Conservation (phyloP, 2,329 filamentous ascomycete species). For the Trichoderma sp. region DNA sequence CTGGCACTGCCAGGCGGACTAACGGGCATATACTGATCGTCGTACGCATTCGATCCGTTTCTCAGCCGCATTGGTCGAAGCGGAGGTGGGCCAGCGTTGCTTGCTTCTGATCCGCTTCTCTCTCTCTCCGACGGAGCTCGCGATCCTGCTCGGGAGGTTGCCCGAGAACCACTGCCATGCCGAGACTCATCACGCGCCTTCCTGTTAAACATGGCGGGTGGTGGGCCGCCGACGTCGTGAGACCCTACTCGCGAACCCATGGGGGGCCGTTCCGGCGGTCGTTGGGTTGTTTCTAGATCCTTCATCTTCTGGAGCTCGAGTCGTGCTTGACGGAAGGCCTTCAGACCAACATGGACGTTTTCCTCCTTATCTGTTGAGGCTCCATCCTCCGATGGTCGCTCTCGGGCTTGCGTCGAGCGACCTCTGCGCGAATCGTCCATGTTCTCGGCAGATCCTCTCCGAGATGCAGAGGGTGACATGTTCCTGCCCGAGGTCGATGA, state of each 20-base stretch:
- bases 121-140: constrained; percentile 45
- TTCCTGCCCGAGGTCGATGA: constrained; percentile 46
- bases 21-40: constrained; percentile 32
- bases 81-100: constrained; percentile 44
- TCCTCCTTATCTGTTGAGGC: constrained; percentile 39
- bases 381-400: constrained; percentile 26
- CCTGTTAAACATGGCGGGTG: constrained; percentile 46
- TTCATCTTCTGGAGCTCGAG: constrained; percentile 56
- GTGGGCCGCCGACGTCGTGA: constrained; percentile 43
- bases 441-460: constrained; percentile 32
- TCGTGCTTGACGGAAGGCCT: constrained; percentile 57
- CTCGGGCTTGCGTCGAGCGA: constrained; percentile 20
- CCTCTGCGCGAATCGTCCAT: constrained; percentile 5
- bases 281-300: constrained; percentile 49
- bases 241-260: constrained; percentile 39
- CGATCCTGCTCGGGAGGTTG: constrained; percentile 33
- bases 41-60: constrained; percentile 38
- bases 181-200: constrained; percentile 44
- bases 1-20: constrained; percentile 17
- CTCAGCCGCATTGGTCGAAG: constrained; percentile 37
- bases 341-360: constrained; percentile 49
- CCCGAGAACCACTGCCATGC: constrained; percentile 30
- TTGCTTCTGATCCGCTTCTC: constrained; percentile 56
- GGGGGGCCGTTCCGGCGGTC: constrained; percentile 27
- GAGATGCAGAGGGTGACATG: constrained; percentile 36